Evolutionary conservation across 202 grass and related monocot species (phyloP).

Genomic region (Zizania palustris): DNA sequence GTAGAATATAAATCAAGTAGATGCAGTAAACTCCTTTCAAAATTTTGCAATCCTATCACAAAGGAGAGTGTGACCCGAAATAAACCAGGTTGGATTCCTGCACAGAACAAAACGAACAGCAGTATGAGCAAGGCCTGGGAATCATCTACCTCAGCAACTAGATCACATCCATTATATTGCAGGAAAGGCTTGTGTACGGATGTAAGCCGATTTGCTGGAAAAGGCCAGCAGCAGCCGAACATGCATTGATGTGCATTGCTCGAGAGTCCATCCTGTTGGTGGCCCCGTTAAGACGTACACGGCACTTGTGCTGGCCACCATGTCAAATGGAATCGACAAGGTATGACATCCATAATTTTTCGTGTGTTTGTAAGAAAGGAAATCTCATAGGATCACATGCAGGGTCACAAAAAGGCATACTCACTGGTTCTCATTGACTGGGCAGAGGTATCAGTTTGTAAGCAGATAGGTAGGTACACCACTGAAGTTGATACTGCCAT

Average conservation of each 20-base stretch:
- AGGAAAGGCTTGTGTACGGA: background rate
- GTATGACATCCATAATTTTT: constrained; percentile 20
- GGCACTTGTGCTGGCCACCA: constrained; percentile 37
- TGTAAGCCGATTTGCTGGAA: constrained; percentile 15
- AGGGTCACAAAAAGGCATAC: background rate
- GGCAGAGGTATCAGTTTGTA: constrained; percentile 19
- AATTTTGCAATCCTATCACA: constrained; percentile 6
- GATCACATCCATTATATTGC: constrained; percentile 28
- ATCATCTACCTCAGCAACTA: background rate
- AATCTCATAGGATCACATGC: constrained; percentile 40
- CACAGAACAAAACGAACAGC: constrained; percentile 15
- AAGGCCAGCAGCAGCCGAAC: constrained; percentile 20
- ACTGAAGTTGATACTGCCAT: constrained; percentile 19
- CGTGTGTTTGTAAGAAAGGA: background rate
- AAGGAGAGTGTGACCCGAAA: background rate
- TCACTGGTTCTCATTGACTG: constrained; percentile 1
- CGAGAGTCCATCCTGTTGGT: background rate
- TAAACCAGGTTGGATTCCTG: constrained; percentile 5
- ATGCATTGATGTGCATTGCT: constrained; percentile 2
- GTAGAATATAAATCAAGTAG: background rate
- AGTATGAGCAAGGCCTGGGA: constrained; percentile 7
- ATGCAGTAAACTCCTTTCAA: background rate
- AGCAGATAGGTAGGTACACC: constrained; percentile 3
- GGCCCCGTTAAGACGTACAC: constrained; percentile 10
- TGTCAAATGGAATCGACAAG: constrained; percentile 37